These are phyloP conservation scores for Luffa aegyptiaca DNA, from an alignment of 306 rosid species.

Conservation along the genomic window DNA sequence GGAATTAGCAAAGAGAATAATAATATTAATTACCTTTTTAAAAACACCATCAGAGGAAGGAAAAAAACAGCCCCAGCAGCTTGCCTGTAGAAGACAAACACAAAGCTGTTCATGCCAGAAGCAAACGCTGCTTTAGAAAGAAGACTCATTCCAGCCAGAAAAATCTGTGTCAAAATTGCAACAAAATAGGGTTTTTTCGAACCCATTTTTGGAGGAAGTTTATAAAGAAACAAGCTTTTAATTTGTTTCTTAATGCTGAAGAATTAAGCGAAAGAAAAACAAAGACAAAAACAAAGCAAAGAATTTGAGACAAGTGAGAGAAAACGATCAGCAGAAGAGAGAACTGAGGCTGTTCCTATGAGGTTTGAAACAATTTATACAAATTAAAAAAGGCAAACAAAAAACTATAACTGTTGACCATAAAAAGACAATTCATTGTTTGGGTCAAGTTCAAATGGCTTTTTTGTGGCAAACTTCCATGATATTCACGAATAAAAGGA, in stretches of 20 bases:
- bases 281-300: not conserved
- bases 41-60: not conserved
- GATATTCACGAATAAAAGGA: not conserved
- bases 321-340: not conserved
- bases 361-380: not conserved
- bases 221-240: not conserved
- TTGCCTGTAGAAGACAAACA: conserved; percentile 13
- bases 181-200: conserved; percentile 8
- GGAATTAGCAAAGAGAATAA: not conserved
- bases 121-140: conserved; percentile 14
- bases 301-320: not conserved
- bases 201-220: not conserved
- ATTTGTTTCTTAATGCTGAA: not conserved
- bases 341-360: not conserved
- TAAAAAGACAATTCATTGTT: not conserved
- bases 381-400: not conserved
- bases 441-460: not conserved
- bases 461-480: not conserved
- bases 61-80: conserved; percentile 4
- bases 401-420: not conserved
- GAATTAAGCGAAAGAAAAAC: not conserved
- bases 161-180: not conserved
- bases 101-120: conserved; percentile 6
- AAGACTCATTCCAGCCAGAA: conserved; percentile 8
- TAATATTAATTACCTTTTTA: not conserved